Evolutionary conservation across 805 yeast genomes (phyloP).

Genomic region (Candida gorgasii): DNA sequence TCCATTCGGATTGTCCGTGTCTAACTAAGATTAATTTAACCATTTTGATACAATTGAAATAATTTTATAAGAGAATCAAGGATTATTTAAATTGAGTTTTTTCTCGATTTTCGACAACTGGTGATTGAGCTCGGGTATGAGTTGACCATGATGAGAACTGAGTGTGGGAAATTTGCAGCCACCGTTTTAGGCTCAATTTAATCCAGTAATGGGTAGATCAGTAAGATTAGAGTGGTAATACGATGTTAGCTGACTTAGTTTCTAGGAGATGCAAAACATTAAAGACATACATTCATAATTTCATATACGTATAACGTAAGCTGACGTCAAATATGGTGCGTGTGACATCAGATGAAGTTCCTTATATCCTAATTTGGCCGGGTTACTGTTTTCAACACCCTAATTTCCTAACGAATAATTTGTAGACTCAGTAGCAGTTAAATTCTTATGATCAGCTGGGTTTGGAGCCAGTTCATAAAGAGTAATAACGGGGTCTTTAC

Average conservation of each 20-base stretch:
- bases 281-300: neutral
- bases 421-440: constrained; percentile 19
- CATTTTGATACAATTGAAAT: constrained; percentile 24
- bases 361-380: neutral
- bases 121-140: constrained; percentile 18
- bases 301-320: neutral
- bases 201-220: neutral
- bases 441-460: constrained; percentile 75
- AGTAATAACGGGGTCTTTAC: constrained; percentile 70
- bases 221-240: no score
- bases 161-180: constrained; percentile 1
- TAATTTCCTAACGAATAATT: constrained; percentile 9
- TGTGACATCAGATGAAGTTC: constrained; percentile 1
- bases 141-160: constrained; percentile 10
- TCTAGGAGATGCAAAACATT: no score
- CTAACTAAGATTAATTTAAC: constrained; percentile 85
- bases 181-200: neutral
- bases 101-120: constrained; percentile 16
- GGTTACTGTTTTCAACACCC: neutral
- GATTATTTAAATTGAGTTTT: constrained; percentile 6
- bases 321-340: neutral
- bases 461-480: constrained; percentile 90
- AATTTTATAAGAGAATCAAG: constrained; percentile 2
- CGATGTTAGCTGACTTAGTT: no score
- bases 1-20: constrained; percentile 99